Conservation (phyloP, 2,329 filamentous ascomycete species). For the Fusarium sp. region DNA sequence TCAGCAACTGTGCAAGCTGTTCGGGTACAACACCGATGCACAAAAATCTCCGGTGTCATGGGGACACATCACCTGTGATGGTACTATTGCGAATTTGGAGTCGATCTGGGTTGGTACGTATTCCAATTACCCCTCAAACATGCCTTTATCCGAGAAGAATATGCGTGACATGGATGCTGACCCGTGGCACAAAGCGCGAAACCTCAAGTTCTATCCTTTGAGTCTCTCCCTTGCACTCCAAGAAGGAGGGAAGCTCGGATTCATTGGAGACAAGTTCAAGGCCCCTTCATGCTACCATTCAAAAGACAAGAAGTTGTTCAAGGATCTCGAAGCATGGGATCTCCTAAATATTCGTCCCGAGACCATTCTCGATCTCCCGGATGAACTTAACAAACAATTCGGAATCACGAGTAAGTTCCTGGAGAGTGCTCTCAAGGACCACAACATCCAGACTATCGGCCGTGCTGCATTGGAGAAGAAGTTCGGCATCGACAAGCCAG, state of each 20-base stretch:
- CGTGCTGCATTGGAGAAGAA: conserved; percentile 56
- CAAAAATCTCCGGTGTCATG: conserved; percentile 52
- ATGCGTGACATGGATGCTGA: conserved; percentile 19
- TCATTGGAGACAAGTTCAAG: conserved; percentile 58
- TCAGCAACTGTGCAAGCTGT: conserved; percentile 61
- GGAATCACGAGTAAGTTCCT: conserved; percentile 58
- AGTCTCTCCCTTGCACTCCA: conserved; percentile 55
- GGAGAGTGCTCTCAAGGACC: conserved; percentile 38
- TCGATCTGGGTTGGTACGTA: conserved; percentile 59
- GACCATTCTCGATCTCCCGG: conserved; percentile 58
- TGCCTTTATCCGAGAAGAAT: rapidly evolving
- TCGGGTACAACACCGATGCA: conserved; percentile 59
- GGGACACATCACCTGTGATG: conserved; percentile 63
- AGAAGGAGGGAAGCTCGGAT: conserved; percentile 52
- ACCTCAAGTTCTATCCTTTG: conserved; percentile 64
- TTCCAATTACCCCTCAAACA: neutral
- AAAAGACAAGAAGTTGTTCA: conserved; percentile 56
- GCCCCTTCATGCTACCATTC: conserved; percentile 53
- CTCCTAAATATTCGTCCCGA: conserved; percentile 60
- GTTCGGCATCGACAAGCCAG: conserved; percentile 52
- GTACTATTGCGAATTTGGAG: conserved; percentile 64
- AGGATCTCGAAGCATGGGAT: conserved; percentile 58
- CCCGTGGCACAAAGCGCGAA: conserved; percentile 54
- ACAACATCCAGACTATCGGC: conserved; percentile 58
- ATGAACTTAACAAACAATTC: conserved; percentile 56